Conservation (phyloP, 441 rosid genomes). For the Gossypium davidsonii region DNA sequence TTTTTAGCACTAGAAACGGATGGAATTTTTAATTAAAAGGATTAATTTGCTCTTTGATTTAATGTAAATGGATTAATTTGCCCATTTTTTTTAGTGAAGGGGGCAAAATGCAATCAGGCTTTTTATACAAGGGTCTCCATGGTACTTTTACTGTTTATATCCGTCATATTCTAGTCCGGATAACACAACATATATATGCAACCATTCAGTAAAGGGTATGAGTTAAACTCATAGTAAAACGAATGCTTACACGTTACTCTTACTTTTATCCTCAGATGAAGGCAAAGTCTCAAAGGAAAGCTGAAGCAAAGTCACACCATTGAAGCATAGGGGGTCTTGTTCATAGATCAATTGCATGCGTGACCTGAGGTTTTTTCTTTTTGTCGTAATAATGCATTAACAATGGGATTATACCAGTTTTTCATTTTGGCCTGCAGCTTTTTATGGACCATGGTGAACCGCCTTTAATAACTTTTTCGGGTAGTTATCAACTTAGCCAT, state of each 20-base stretch:
- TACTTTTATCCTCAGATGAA: constrained; percentile 32
- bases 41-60: no score
- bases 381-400: constrained; percentile 27
- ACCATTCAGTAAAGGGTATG: not conserved
- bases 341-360: constrained; percentile 3
- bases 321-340: constrained; percentile 22
- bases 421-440: constrained; percentile 19
- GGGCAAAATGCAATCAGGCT: no score
- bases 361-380: constrained; percentile 7
- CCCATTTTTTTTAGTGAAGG: no score
- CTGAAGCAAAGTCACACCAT: constrained; percentile 53
- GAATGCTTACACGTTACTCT: not conserved
- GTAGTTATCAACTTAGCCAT: not conserved
- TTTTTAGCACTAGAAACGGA: no score
- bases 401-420: constrained; percentile 1
- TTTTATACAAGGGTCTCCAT: no score
- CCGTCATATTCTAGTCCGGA: not conserved
- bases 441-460: constrained; percentile 10
- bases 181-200: not conserved
- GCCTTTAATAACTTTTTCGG: not conserved
- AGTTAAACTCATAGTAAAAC: not conserved
- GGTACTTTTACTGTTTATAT: no score
- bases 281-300: constrained; percentile 61
- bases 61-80: no score
- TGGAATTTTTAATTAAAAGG: no score